Evolutionary conservation across 1,284 basidiomycete species (phyloP), one percentile per base, ranked within the genome.

Genomic region (Ustilago trichophora): DNA sequence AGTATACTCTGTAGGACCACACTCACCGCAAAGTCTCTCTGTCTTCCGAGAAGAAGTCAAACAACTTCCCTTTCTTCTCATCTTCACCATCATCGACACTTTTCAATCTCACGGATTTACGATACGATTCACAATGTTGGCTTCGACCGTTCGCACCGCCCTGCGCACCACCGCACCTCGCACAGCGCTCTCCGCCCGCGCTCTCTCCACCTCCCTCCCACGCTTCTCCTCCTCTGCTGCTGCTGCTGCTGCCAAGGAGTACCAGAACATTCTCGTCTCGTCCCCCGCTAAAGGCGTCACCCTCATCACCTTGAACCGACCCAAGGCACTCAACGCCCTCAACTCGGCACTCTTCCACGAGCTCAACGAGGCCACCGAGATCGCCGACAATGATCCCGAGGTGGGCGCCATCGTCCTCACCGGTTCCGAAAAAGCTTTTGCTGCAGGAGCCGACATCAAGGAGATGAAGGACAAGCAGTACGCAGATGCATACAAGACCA

Each of bases 381-480:
- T 83, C 35, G 92, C 95, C 75, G 85, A 88, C 31, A 83, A 84
- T 10, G 73, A 80, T 35, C 48, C 65, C 24, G 46, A 32, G 41
- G 68, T 80, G 32, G 22, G 85, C 91, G 93, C 92, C 19, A 89
- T 98, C 73, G 93, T 99, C 13, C 83, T 99, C 55, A 98, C 95
- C 2, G 96, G 96, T 2, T 91, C 89, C 31, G 92, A 93, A 57
- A 91, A 87, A 83, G 93, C 92, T 3, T 98, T 98, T 82, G 95
- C 95, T 88, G 93, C 91, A 58, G 91, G 90, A 12, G 92, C 91
- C 37, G 91, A 92, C 82, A 94, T 94, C 80, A 93, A 93, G 84
- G 92, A 95, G 82, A 94, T 94, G 89, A 90, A 90, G 77, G 90
- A 90, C 83, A 94, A 93, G 84, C 85, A 88, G 62, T 97, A 90